Percentiles rank a stretch among this genome's conserved stretches.
Conservation (phyloP, 176 grass and related monocot genomes). For the Triticum timopheevii region DNA sequence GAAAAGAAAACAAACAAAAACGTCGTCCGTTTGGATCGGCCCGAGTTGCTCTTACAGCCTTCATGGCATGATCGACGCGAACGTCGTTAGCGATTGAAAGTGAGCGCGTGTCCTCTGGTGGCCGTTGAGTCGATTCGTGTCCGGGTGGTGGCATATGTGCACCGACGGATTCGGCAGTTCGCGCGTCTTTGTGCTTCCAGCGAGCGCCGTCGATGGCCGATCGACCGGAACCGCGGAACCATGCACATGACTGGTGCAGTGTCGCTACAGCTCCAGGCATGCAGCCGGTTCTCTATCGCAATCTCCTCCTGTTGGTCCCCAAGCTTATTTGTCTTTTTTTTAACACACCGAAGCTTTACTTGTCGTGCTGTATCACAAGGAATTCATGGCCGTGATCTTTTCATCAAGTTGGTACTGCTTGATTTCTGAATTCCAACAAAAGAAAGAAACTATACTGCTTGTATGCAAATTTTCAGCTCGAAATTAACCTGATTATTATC, state of each 20-base stretch:
- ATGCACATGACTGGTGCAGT: not conserved
- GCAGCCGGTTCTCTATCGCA: not conserved
- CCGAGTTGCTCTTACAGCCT: too few relatives aligned
- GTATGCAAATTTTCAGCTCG: not conserved
- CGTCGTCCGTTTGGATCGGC: too few relatives aligned
- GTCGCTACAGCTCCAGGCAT: not conserved
- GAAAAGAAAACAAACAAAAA: too few relatives aligned
- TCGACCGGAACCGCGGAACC: not conserved
- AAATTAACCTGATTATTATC: not conserved
- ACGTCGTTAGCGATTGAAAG: too few relatives aligned
- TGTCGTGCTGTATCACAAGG: not conserved
- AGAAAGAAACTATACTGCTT: too few relatives aligned
- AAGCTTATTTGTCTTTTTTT: not conserved
- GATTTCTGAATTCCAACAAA: not conserved
- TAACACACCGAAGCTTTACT: not conserved
- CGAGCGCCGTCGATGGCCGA: not conserved
- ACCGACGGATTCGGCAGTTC: not conserved
- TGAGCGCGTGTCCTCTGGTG: not conserved
- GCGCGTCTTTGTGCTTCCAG: slow-evolving; percentile 11
- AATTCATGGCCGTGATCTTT: not conserved
- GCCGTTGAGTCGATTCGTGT: not conserved
- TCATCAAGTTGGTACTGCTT: not conserved
- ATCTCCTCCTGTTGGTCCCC: not conserved
- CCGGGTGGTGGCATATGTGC: not conserved
- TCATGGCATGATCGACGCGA: too few relatives aligned